A percentile compares a stretch with the other conserved stretches of the same genome.
Conservation (phyloP, 495 filamentous ascomycete species). For the Chaetomidium leptoderma region DNA sequence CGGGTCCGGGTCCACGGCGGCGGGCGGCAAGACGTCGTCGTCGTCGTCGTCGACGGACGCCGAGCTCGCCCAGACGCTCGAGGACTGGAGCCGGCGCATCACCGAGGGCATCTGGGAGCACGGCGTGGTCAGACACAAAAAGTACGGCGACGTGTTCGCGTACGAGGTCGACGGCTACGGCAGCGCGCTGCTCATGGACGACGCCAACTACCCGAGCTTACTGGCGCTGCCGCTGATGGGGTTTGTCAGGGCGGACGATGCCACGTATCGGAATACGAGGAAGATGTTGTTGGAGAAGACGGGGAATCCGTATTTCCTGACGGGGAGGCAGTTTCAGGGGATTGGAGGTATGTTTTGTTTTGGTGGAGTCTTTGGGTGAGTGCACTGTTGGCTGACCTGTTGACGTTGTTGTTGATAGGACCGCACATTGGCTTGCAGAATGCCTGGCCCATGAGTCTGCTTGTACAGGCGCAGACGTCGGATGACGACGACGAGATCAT, state of each 20-base stretch:
- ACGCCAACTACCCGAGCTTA: slow-evolving; percentile 91
- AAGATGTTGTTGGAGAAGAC: slow-evolving; percentile 77
- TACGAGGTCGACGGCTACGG: slow-evolving; percentile 98
- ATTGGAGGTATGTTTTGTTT: slow-evolving; percentile 65
- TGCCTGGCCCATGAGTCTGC: slow-evolving; percentile 96
- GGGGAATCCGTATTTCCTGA: slow-evolving; percentile 87
- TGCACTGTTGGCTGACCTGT: slow-evolving; percentile 2
- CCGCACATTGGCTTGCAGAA: slow-evolving; percentile 75
- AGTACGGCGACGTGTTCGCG: slow-evolving; percentile 86
- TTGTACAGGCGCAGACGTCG: slow-evolving; percentile 88
- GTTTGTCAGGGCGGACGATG: slow-evolving; percentile 63
- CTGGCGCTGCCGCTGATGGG: slow-evolving; percentile 83
- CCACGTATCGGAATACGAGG: slow-evolving; percentile 82
- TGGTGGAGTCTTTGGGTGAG: background rate
- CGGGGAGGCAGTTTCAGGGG: slow-evolving; percentile 72
- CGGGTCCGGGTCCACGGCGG: too few relatives aligned
- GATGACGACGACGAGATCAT: slow-evolving; percentile 80
- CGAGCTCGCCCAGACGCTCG: slow-evolving; percentile 50
- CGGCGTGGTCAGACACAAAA: slow-evolving; percentile 79
- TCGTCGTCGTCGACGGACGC: slow-evolving; percentile 40
- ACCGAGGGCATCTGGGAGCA: slow-evolving; percentile 77
- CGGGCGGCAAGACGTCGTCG: too few relatives aligned
- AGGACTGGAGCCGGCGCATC: slow-evolving; percentile 63
- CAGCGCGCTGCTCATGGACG: slow-evolving; percentile 88
- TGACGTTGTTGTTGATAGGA: slow-evolving; percentile 23